Conservation (phyloP, 306 rosid species). For the Canavalia ensiformis region DNA sequence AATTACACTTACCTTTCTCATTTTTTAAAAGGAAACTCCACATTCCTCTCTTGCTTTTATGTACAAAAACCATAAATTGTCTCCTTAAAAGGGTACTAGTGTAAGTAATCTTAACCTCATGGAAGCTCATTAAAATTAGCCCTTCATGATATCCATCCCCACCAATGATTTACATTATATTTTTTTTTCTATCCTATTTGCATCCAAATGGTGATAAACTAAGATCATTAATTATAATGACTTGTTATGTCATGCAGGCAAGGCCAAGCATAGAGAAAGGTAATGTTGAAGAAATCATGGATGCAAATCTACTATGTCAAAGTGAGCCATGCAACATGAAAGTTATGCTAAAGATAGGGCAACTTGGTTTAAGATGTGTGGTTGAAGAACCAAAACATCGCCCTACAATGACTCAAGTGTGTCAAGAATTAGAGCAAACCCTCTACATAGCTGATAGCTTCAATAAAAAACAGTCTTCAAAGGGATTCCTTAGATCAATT, state of each 20-base stretch:
- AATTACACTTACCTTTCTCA: too few relatives aligned
- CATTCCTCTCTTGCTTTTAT: too few relatives aligned
- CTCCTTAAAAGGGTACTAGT: too few relatives aligned
- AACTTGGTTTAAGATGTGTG: constrained; percentile 75
- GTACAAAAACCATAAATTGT: too few relatives aligned
- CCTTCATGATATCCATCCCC: background rate
- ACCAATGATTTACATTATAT: too few relatives aligned
- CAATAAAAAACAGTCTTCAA: constrained; percentile 45
- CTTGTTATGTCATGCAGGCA: constrained; percentile 62
- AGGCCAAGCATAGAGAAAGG: constrained; percentile 78
- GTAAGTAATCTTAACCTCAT: too few relatives aligned
- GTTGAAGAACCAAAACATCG: constrained; percentile 71
- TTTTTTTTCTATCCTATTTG: too few relatives aligned
- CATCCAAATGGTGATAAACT: too few relatives aligned
- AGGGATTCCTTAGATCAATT: constrained; percentile 41
- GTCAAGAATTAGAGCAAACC: constrained; percentile 71
- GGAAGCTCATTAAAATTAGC: too few relatives aligned
- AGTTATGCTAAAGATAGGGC: constrained; percentile 79
- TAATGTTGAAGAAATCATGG: constrained; percentile 72
- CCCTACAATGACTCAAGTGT: constrained; percentile 79
- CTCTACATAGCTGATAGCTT: constrained; percentile 57
- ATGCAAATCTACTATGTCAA: constrained; percentile 66
- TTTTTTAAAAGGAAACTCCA: too few relatives aligned
- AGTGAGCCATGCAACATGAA: constrained; percentile 72
- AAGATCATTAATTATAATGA: background rate